These are phyloP conservation scores for Spergularia azorica DNA, from an alignment of 179 eudicot genomes.

Conservation along the genomic window DNA sequence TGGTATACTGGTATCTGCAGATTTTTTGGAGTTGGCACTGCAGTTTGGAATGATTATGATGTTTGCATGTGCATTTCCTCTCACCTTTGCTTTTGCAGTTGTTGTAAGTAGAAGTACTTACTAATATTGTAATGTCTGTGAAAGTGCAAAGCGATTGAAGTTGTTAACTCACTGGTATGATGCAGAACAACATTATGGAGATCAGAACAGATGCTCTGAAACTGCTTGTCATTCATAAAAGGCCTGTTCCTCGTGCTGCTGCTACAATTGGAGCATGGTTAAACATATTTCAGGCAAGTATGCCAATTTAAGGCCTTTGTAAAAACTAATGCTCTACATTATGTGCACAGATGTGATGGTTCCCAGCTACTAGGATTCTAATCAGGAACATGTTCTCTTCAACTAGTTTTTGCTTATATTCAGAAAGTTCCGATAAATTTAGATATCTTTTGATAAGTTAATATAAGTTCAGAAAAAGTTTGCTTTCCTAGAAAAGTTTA, in stretches of 20 bases:
- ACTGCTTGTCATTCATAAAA: constrained; percentile 71
- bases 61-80: constrained; percentile 98
- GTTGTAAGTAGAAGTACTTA: constrained; percentile 45
- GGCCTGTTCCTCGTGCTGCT: constrained; percentile 87
- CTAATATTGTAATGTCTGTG: no score
- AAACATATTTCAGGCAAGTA: constrained; percentile 83
- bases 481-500: no score
- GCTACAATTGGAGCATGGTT: constrained; percentile 95
- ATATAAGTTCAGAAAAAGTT: no score
- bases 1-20: constrained; percentile 42
- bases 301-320: background rate
- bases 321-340: background rate
- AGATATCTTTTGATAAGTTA: no score
- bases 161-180: constrained; percentile 13
- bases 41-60: constrained; percentile 98
- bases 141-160: background rate
- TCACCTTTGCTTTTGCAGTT: constrained; percentile 75
- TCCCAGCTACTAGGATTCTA: no score
- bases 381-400: no score
- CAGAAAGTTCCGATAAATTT: no score
- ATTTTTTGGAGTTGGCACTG: constrained; percentile 81
- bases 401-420: no score
- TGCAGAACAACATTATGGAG: constrained; percentile 85
- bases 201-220: constrained; percentile 91
- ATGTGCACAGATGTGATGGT: background rate